phyloP scores from a whole-genome alignment of 1,284 basidiomycete genomes.

The Apiotrichum sp. region DNA sequence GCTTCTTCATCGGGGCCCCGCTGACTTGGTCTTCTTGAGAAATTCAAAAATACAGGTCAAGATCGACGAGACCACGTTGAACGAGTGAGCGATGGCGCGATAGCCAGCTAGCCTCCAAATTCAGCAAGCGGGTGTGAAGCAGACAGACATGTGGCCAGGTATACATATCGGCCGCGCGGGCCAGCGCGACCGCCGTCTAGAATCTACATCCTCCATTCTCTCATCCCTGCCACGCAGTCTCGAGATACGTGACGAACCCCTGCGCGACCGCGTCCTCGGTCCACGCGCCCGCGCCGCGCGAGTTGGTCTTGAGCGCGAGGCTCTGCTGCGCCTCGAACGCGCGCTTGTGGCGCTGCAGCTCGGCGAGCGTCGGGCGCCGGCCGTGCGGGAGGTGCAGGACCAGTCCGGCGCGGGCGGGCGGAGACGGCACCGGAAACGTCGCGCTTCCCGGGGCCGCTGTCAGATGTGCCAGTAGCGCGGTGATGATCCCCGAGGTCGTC shows the following conservation, averaged over 20 bases:
- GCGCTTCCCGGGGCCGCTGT: slow-evolving; percentile 52
- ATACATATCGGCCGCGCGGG: too few species aligned
- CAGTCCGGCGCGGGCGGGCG: slow-evolving; percentile 45
- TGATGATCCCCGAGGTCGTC: slow-evolving; percentile 61
- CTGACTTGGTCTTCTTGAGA: too few species aligned
- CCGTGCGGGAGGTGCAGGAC: slow-evolving; percentile 56
- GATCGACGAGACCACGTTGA: too few species aligned
- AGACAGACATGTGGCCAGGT: too few species aligned
- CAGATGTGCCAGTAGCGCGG: slow-evolving; percentile 56
- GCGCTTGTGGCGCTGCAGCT: slow-evolving; percentile 77
- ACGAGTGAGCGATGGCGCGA: too few species aligned
- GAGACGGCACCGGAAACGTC: slow-evolving; percentile 55
- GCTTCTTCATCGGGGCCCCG: too few species aligned
- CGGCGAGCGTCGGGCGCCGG: slow-evolving; percentile 67
- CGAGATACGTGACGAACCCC: slow-evolving; percentile 73
- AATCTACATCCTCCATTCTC: slow-evolving; percentile 1
- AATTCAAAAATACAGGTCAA: too few species aligned
- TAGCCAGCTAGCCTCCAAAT: too few species aligned
- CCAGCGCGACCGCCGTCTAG: too few species aligned
- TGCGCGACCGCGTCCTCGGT: slow-evolving; percentile 62
- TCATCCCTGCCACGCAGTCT: slow-evolving; percentile 52
- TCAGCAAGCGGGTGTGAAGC: too few species aligned
- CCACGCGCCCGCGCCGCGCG: slow-evolving; percentile 77
- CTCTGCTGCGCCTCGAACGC: slow-evolving; percentile 82
- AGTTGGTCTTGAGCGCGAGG: slow-evolving; percentile 75